Base-by-base conservation (phyloP, 257 asterid species). In the Solanum pimpinellifolium region DNA sequence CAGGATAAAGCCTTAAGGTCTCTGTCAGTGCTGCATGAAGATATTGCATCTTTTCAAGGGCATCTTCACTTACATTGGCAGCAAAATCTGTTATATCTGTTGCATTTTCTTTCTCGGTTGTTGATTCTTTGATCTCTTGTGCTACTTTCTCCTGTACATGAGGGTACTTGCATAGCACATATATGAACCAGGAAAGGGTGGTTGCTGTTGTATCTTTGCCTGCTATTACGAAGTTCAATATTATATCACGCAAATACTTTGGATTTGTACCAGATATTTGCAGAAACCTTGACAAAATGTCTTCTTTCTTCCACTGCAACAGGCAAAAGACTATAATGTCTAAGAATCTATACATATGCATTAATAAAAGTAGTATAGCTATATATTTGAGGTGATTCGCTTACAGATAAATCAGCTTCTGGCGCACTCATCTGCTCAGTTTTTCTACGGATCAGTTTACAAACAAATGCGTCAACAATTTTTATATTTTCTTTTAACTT, bases 1-100 rank as follows among this genome's bases (percentile, higher is more conserved):
- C 92, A 87, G 95, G 96, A 87, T 91, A 91, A 47, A 93, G 95
- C 87, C 96, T 88, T 68, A 93, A 91, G 27, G 96, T 93, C 89
- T 92, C 96, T 1, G 93, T 91, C 81, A 92, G 65, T 39, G 93
- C 89, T 35, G 95, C 93, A 75, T 93, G 95, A 81, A 93, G 94
- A 59, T 90, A 93, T 74, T 93, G 94, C 95, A 92, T 92, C 86
- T 88, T 92, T 78, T 92, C 95, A 52, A 92, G 75, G n/a, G 91
- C 88, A 86, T 83, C 94, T 69, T 91, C 94, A 77, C 88, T 88
- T 88, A 91, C 23, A 88, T 68, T 81, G 60, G 91, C 73, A 5
- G 91, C 91, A 75, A 90, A 92, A n/a, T 92, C 93, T 2, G 87
- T 62, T 80, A 89, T 31, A 87, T 86, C n/a, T 11, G 35, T 37